Evolutionary conservation across 2,329 filamentous ascomycete species (phyloP).

Genomic region (Calcarisporium arbuscula): DNA sequence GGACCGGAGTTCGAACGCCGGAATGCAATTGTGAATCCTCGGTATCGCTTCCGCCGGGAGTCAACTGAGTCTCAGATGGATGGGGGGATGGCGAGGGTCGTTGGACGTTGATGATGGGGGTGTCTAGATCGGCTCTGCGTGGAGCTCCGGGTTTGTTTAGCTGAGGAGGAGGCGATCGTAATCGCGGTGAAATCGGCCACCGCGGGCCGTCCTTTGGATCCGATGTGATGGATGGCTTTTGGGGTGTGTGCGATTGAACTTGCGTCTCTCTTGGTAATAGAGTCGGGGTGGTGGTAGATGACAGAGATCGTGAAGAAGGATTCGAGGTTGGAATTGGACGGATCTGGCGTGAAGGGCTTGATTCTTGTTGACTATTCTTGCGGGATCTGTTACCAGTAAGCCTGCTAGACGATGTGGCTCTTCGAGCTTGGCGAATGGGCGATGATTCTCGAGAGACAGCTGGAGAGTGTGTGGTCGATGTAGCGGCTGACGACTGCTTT

Average conservation of each 20-base stretch:
- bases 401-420: conserved; percentile 27
- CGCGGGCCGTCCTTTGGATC: conserved; percentile 54
- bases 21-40: conserved; percentile 43
- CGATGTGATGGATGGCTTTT: conserved; percentile 49
- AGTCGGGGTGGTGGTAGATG: conserved; percentile 60
- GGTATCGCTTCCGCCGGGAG: conserved; percentile 43
- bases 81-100: conserved; percentile 42
- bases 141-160: conserved; percentile 39
- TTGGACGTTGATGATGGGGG: conserved; percentile 47
- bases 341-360: conserved; percentile 52
- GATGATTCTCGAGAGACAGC: conserved; percentile 40
- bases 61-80: conserved; percentile 28
- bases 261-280: conserved; percentile 56
- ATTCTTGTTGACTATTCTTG: conserved; percentile 59
- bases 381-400: conserved; percentile 46
- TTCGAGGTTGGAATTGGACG: conserved; percentile 47
- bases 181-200: conserved; percentile 71
- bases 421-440: conserved; percentile 33
- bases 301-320: conserved; percentile 59
- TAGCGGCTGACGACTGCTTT: conserved; percentile 29
- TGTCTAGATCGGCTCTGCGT: conserved; percentile 43
- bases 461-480: conserved; percentile 30
- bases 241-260: conserved; percentile 55
- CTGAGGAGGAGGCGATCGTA: conserved; percentile 69
- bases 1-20: conserved; percentile 53